Conservation (phyloP, 257 asterid genomes). For the Avicennia marina region DNA sequence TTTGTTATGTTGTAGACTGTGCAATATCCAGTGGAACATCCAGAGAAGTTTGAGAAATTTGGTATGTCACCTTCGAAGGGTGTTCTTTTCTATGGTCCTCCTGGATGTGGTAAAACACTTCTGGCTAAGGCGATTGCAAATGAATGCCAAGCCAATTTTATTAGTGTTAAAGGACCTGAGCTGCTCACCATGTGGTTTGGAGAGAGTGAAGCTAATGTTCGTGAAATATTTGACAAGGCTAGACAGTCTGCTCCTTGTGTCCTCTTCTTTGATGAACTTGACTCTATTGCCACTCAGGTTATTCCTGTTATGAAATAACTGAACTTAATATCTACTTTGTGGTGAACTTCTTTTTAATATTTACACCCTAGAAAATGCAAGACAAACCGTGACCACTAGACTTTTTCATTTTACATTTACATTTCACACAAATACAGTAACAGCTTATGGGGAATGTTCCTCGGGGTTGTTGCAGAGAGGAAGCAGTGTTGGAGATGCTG, state of each 20-base stretch:
- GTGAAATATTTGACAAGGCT: constrained; percentile 65
- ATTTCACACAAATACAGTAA: neutral
- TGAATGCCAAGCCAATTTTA: constrained; percentile 62
- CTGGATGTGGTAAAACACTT: constrained; percentile 65
- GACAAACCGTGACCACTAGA: too few relatives aligned
- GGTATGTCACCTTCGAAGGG: constrained; percentile 70
- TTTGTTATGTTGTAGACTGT: constrained; percentile 40
- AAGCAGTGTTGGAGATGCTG: constrained; percentile 59
- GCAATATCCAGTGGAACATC: constrained; percentile 65
- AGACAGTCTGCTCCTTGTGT: constrained; percentile 68
- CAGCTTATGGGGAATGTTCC: neutral
- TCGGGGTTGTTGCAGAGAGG: constrained; percentile 42
- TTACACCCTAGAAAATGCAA: too few relatives aligned
- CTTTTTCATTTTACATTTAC: too few relatives aligned
- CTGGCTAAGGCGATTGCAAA: constrained; percentile 69
- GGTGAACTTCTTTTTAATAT: too few relatives aligned
- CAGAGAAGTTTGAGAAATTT: constrained; percentile 60
- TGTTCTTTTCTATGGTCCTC: constrained; percentile 65
- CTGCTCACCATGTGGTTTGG: constrained; percentile 74
- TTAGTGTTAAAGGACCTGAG: constrained; percentile 62
- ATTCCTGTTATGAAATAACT: neutral
- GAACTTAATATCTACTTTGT: too few relatives aligned
- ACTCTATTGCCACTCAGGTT: constrained; percentile 68
- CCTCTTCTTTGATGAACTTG: constrained; percentile 65
- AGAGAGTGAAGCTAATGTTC: constrained; percentile 74